Evolutionary conservation across 768 basidiomycete genomes (phyloP), one percentile per base, ranked within the genome.

Genomic region (Grammothele lineata): DNA sequence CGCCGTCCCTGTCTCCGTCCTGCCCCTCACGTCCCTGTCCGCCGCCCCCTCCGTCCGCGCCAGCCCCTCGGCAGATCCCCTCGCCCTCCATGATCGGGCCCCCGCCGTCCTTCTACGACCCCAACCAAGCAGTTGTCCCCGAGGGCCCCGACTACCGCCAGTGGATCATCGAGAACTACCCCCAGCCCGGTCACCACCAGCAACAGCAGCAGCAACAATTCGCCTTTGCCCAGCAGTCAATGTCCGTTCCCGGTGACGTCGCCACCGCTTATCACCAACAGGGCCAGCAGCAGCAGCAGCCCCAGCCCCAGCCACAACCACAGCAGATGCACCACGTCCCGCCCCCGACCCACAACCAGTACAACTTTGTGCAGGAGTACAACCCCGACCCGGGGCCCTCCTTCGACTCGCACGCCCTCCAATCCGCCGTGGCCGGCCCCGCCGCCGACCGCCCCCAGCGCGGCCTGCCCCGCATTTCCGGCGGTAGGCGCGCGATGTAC

Each of bases 71-170:
- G 11, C n/a, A n/a, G n/a, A n/a, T n/a, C n/a, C 18, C 50, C 6
- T 32, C 47, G 44, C 18, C 54, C 37, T 37, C 51, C 35, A 59
- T 59, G 53, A 53, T 57, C 51, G 55, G 50, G 24, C 46, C 48
- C 34, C 48, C 54, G 21, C 55, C 55, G n/a, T 54, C 54, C 17
- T 53, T 59, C 34, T 59, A 50, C 51, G 58, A 57, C 37, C 55
- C 55, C 26, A 47, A 39, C 36, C 46, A 55, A 30, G 55, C 48
- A 5, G 37, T 40, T 27, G 43, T 46, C 32, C 50, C 46, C 23
- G 46, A 56, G 27, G 51, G 48, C 36, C 44, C 38, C 23, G 51
- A 55, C 41, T 56, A 59, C 46, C 47, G 56, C 39, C 50, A 52
- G 25, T 59, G 55, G 55, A 47, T 43, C 42, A 35, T 54, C 37